Percentiles rank a stretch among this genome's conserved stretches.
These are phyloP conservation scores for Marasmius fiardii DNA, from an alignment of 1,284 basidiomycete species.

Conservation along the genomic window DNA sequence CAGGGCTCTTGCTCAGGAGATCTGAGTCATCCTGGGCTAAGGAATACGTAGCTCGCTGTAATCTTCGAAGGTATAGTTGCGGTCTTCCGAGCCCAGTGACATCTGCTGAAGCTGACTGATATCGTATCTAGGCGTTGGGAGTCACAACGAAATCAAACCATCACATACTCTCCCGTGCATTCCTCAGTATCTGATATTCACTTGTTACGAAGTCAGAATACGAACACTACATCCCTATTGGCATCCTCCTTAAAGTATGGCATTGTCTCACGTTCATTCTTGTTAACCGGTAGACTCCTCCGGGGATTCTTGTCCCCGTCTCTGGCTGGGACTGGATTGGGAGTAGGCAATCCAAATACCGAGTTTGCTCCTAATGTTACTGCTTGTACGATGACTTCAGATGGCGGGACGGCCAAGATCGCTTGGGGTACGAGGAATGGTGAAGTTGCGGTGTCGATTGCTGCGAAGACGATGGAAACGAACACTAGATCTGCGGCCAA, in stretches of 20 bases:
- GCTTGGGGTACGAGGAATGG: slow-evolving; percentile 78
- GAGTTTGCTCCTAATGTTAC: slow-evolving; percentile 74
- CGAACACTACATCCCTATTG: slow-evolving; percentile 46
- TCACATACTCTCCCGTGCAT: slow-evolving; percentile 60
- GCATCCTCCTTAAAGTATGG: slow-evolving; percentile 69
- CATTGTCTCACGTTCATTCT: slow-evolving; percentile 71
- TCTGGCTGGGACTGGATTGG: slow-evolving; percentile 57
- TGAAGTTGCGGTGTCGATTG: slow-evolving; percentile 61
- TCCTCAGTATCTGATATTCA: slow-evolving; percentile 54
- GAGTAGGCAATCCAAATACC: slow-evolving; percentile 73
- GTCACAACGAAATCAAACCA: slow-evolving; percentile 55
- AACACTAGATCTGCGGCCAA: slow-evolving; percentile 41
- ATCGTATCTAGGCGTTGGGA: slow-evolving; percentile 64
- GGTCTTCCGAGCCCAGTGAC: not conserved
- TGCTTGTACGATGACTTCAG: slow-evolving; percentile 51
- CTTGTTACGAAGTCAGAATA: slow-evolving; percentile 40
- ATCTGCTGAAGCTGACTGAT: slow-evolving; percentile 2
- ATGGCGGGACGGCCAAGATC: slow-evolving; percentile 66
- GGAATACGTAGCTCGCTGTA: slow-evolving; percentile 60
- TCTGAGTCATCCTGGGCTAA: slow-evolving; percentile 61
- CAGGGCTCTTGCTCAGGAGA: slow-evolving; percentile 52
- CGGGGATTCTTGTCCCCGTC: slow-evolving; percentile 73
- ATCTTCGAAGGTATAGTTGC: slow-evolving; percentile 45
- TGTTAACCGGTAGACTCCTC: slow-evolving; percentile 67
- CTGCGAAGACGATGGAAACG: slow-evolving; percentile 55